phyloP scores from a whole-genome alignment of 805 yeast genomes.

The Starmerella cellae region DNA sequence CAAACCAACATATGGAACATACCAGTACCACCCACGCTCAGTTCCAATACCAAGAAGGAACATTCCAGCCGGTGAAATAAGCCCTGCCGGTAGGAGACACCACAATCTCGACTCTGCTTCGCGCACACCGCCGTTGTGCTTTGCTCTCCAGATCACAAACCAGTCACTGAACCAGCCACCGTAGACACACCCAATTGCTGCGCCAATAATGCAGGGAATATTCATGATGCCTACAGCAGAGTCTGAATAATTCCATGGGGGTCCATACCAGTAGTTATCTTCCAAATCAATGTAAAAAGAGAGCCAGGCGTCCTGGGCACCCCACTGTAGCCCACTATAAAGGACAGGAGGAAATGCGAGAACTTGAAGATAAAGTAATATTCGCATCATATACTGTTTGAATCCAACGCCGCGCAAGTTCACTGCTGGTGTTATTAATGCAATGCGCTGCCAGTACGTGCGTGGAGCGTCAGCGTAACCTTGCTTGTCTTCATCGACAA shows the following conservation, averaged over 20 bases:
- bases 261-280: conserved; percentile 50
- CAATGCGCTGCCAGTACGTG: conserved; percentile 33
- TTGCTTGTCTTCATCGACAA: conserved; percentile 16
- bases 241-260: conserved; percentile 54
- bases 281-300: conserved; percentile 64
- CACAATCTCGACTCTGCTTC: conserved; percentile 48
- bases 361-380: conserved; percentile 33
- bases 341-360: conserved; percentile 37
- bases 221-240: conserved; percentile 65
- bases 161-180: conserved; percentile 42
- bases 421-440: conserved; percentile 32
- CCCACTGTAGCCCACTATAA: conserved; percentile 66
- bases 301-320: conserved; percentile 62
- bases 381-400: conserved; percentile 47
- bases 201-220: conserved; percentile 47
- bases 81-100: conserved; percentile 35
- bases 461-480: conserved; percentile 24
- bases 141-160: conserved; percentile 38
- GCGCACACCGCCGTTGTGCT: conserved; percentile 38
- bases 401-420: conserved; percentile 52
- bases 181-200: conserved; percentile 37
- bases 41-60: conserved; percentile 58
- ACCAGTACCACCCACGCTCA: conserved; percentile 41
- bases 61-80: conserved; percentile 43
- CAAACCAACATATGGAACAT: conserved; percentile 40